Evolutionary conservation across 1,139 yeast species (phyloP), one percentile per base, ranked within the genome.

Genomic region (Kodamaea suecica): DNA sequence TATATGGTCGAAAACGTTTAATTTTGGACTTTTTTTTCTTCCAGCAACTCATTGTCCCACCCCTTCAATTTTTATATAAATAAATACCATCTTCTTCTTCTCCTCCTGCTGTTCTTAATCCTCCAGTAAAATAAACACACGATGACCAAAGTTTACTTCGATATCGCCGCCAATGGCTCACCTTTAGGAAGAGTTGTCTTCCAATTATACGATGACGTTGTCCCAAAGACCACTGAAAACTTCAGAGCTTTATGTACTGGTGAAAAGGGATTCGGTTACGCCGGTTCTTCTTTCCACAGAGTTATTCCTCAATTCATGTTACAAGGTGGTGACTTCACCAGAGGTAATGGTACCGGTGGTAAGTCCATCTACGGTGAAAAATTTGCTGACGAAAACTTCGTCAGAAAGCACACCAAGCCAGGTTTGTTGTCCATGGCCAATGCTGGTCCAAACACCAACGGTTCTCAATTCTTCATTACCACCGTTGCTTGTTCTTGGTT

Each of bases 361-460:
- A 88, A 88, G 77, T 87, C 97, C 54, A 92, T 92, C 80, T 92
- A 92, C 78, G 97, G 97, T 61, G 82, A 78, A 58, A 84, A 82
- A 73, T 92, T 92, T 70, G 82, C 94, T 46, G 97, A 92, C 61
- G 97, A 92, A 79, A 88, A 90, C 87, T 90, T 90, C 64, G 46
- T 63, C 68, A 78, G 73, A 77, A 83, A 62, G 63, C 97, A 90
- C 80, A 78, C 75, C 71, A 82, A 75, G 69, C 96, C 97, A 57
- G 97, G 97, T 73, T 78, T 90, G 58, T 79, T 92, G 64, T 86
- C 96, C 55, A 92, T 92, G 98, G 98, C 98, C 67, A 92, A 92
- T 62, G 97, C 97, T 55, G 98, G 98, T 63, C 96, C 96, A 70
- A 87, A 90, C 90, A 90, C 97, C 80, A 92, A 92, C 76, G 98